phyloP scores from a whole-genome alignment of 345 rosid genomes.

The Dipteronia sinensis region DNA sequence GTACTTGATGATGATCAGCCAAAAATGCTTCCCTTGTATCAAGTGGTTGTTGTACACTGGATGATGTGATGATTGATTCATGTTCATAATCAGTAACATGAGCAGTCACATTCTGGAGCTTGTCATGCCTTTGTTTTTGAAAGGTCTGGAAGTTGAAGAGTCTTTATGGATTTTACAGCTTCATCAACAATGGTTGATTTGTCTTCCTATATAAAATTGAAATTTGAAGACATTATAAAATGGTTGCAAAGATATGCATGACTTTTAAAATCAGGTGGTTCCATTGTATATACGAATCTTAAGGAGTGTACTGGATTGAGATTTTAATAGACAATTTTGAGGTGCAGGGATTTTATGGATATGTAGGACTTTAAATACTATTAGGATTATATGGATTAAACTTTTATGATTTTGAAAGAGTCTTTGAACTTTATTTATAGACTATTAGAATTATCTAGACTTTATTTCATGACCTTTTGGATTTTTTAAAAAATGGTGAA shows the following conservation, averaged over 20 bases:
- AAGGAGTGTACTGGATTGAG: too few species aligned
- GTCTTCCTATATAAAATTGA: constrained; percentile 41
- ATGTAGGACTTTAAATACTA: too few species aligned
- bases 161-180: constrained; percentile 49
- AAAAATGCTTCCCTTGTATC: constrained; percentile 30
- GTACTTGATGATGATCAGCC: constrained; percentile 30
- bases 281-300: background rate
- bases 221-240: background rate
- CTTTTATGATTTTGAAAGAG: too few species aligned
- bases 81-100: constrained; percentile 16
- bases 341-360: too few species aligned
- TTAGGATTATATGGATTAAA: too few species aligned
- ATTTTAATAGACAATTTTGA: too few species aligned
- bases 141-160: constrained; percentile 41
- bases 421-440: too few species aligned
- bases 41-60: constrained; percentile 4
- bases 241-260: background rate
- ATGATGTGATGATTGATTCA: constrained; percentile 15
- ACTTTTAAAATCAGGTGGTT: background rate
- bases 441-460: too few species aligned
- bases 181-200: constrained; percentile 60
- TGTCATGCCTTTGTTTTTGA: constrained; percentile 39
- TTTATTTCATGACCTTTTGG: too few species aligned
- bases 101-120: constrained; percentile 14
- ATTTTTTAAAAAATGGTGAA: too few species aligned